Evolutionary conservation across 129 eudicot genomes (phyloP).

Genomic region (Helichrysum umbraculigerum): DNA sequence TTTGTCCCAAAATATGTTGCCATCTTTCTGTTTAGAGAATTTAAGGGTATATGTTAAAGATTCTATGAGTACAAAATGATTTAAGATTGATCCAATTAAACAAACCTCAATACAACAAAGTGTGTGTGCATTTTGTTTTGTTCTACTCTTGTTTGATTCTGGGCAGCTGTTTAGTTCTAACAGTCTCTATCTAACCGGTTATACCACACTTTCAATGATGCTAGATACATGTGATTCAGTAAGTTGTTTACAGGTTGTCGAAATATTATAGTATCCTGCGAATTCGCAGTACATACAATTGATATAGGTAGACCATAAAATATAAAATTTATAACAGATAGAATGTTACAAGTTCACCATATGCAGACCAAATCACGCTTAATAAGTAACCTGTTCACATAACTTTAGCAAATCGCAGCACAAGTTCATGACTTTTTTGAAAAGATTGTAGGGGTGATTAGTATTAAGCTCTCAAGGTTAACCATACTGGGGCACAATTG

Average conservation of each 20-base stretch:
- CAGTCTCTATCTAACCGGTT: neutral
- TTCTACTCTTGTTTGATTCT: neutral
- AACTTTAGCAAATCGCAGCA: no score
- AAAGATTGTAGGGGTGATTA: neutral
- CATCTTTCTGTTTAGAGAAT: conserved; percentile 21
- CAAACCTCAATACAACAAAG: neutral
- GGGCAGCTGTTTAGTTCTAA: neutral
- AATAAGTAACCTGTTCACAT: no score
- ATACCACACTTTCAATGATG: no score
- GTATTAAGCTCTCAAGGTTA: neutral
- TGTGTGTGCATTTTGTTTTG: neutral
- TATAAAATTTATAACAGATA: no score
- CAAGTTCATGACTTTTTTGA: no score
- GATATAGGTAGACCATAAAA: no score
- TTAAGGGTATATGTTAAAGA: conserved; percentile 16
- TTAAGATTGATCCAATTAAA: neutral
- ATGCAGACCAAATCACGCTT: no score
- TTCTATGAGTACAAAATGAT: neutral
- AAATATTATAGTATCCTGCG: no score
- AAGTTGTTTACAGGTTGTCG: neutral
- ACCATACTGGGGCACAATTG: neutral
- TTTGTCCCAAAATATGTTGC: conserved; percentile 32
- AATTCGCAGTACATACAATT: no score
- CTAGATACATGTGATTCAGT: no score
- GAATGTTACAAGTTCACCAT: no score